A percentile compares a stretch with the other conserved stretches of the same genome.
Conservation (phyloP, 768 basidiomycete species). For the Lyophyllum atratum region DNA sequence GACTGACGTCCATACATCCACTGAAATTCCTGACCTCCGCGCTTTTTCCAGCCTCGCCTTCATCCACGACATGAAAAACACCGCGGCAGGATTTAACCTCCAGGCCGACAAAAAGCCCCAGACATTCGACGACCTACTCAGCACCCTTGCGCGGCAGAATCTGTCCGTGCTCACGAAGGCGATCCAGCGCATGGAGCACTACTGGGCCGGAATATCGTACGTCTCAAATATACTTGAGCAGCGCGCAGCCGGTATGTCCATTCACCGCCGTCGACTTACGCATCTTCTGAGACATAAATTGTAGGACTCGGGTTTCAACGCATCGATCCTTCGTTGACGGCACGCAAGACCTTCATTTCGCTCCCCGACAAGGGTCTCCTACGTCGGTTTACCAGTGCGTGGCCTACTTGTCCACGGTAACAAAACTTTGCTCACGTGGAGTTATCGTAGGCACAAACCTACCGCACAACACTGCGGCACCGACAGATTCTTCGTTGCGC, state of each 20-base stretch:
- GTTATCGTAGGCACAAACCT: no score
- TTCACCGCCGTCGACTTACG: neutral
- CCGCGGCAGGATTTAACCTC: slow-evolving; percentile 1
- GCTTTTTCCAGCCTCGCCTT: slow-evolving; percentile 8
- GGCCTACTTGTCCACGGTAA: no score
- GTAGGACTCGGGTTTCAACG: slow-evolving; percentile 14
- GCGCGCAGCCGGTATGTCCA: slow-evolving; percentile 10
- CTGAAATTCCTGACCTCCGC: no score
- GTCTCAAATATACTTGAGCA: slow-evolving; percentile 14
- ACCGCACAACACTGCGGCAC: no score
- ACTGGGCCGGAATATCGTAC: slow-evolving; percentile 16
- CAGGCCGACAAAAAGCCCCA: slow-evolving; percentile 8
- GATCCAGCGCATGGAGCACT: slow-evolving; percentile 16
- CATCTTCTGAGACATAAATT: neutral
- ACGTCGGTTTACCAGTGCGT: slow-evolving; percentile 12
- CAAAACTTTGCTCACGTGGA: no score
- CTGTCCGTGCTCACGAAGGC: slow-evolving; percentile 15
- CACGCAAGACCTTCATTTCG: no score
- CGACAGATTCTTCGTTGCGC: neutral
- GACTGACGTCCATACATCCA: neutral
- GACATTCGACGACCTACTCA: slow-evolving; percentile 13
- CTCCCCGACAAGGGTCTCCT: neutral
- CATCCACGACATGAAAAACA: slow-evolving; percentile 13
- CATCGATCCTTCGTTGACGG: slow-evolving; percentile 2
- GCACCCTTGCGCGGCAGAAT: slow-evolving; percentile 15